A percentile compares a stretch with the other conserved stretches of the same genome.
phyloP scores from a whole-genome alignment of 2,329 filamentous ascomycete species.

The Magnaporthiopsis poae region DNA sequence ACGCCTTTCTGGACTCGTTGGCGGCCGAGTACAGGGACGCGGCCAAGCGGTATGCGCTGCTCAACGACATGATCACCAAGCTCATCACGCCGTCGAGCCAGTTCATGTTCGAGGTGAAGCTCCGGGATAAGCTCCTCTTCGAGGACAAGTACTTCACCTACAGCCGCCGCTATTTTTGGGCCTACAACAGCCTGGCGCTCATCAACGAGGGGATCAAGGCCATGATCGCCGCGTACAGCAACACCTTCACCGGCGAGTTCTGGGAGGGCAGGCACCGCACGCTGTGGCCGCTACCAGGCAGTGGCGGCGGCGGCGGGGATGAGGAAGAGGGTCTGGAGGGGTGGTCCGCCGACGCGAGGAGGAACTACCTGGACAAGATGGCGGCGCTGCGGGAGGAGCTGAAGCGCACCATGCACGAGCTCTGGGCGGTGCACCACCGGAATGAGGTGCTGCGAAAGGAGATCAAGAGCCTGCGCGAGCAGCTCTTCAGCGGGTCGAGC shows the following conservation, averaged over 20 bases:
- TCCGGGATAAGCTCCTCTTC: conserved; percentile 50
- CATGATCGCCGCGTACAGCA: conserved; percentile 46
- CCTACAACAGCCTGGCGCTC: conserved; percentile 49
- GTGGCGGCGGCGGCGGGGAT: conserved; percentile 9
- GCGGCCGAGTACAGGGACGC: conserved; percentile 52
- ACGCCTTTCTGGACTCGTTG: conserved; percentile 50
- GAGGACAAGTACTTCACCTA: conserved; percentile 53
- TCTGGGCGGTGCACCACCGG: conserved; percentile 35
- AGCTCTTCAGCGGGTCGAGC: conserved; percentile 53
- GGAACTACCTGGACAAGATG: conserved; percentile 40
- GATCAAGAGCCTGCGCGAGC: conserved; percentile 47
- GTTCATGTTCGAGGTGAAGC: conserved; percentile 48
- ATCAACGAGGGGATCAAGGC: conserved; percentile 50
- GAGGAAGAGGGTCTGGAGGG: conserved; percentile 22
- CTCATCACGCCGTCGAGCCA: conserved; percentile 49
- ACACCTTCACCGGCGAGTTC: conserved; percentile 48
- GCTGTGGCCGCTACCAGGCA: conserved; percentile 37
- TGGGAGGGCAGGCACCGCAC: conserved; percentile 46
- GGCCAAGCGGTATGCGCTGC: conserved; percentile 44
- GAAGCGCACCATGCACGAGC: conserved; percentile 39
- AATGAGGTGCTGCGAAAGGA: conserved; percentile 46
- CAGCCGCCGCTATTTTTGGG: conserved; percentile 53
- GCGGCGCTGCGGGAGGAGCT: conserved; percentile 36
- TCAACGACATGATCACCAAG: conserved; percentile 47
- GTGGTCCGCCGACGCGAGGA: conserved; percentile 28